phyloP scores from a whole-genome alignment of 1,284 basidiomycete genomes.

The Tylopilus sp. region DNA sequence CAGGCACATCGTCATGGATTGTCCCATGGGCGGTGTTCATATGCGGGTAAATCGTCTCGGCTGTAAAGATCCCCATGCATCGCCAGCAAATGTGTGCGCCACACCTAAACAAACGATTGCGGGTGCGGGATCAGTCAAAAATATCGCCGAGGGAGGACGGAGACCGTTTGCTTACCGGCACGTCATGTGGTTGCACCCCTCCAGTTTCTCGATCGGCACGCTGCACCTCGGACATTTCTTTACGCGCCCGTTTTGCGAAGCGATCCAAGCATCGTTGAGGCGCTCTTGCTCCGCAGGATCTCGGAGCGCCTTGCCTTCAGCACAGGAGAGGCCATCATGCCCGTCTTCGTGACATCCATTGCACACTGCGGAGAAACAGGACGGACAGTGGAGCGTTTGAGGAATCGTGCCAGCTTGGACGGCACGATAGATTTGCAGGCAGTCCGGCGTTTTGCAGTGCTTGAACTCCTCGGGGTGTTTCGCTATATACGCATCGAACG shows the following conservation, averaged over 20 bases:
- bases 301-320: conserved; percentile 34
- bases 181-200: conserved; percentile 55
- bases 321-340: conserved; percentile 53
- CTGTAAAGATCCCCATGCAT: conserved; percentile 39
- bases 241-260: conserved; percentile 31
- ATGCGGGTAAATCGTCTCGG: conserved; percentile 45
- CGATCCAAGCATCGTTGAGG: conserved; percentile 43
- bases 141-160: neutral
- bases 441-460: conserved; percentile 57
- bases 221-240: conserved; percentile 42
- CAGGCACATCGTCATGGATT: conserved; percentile 22
- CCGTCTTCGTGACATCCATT: conserved; percentile 47
- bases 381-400: conserved; percentile 41
- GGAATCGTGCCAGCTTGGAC: conserved; percentile 21
- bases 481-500: conserved; percentile 45
- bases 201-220: conserved; percentile 46
- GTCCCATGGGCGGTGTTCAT: conserved; percentile 47
- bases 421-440: conserved; percentile 50
- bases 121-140: neutral
- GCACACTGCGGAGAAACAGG: conserved; percentile 51
- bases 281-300: conserved; percentile 43
- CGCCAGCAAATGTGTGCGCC: conserved; percentile 54
- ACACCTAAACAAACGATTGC: conserved; percentile 30
- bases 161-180: conserved; percentile 31
- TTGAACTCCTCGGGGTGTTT: conserved; percentile 44